Evolutionary conservation across 164 flowering plant genomes (phyloP).

Genomic region (Berberis thunbergii): DNA sequence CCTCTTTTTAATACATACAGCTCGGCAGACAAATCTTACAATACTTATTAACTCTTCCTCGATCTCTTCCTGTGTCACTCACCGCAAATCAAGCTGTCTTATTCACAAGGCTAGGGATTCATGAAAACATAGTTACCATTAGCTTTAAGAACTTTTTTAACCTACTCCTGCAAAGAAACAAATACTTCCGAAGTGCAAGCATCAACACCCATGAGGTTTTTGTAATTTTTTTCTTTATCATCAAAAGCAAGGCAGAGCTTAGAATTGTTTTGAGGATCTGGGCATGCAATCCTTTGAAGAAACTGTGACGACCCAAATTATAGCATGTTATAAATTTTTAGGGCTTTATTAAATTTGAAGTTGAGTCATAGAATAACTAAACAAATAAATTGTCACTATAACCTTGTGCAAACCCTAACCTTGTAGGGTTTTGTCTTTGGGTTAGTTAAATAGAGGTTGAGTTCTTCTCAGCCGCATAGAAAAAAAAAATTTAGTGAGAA

Average conservation of each 20-base stretch:
- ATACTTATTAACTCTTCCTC: not conserved
- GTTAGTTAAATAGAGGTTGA: too few species aligned
- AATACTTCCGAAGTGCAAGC: constrained; percentile 43
- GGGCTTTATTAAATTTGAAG: too few species aligned
- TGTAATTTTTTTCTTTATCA: constrained; percentile 78
- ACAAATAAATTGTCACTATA: too few species aligned
- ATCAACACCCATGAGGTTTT: constrained; percentile 63
- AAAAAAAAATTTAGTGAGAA: too few species aligned
- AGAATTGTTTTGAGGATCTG: constrained; percentile 72
- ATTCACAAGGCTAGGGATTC: constrained; percentile 8
- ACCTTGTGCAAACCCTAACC: too few species aligned
- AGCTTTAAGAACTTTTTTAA: constrained; percentile 20
- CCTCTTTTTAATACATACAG: too few species aligned
- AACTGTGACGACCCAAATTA: constrained; percentile 13
- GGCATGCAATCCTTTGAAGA: constrained; percentile 65
- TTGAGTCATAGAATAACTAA: too few species aligned
- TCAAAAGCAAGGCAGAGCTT: constrained; percentile 69
- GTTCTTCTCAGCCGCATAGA: too few species aligned
- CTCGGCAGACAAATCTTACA: too few species aligned
- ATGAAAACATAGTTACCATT: not conserved
- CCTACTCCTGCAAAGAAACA: constrained; percentile 25
- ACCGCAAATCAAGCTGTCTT: constrained; percentile 8
- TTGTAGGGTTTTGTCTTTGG: too few species aligned
- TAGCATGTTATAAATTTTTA: too few species aligned
- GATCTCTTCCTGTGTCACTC: not conserved